Evolutionary conservation across 1,284 basidiomycete genomes (phyloP).

Genomic region (Naganishia albida): DNA sequence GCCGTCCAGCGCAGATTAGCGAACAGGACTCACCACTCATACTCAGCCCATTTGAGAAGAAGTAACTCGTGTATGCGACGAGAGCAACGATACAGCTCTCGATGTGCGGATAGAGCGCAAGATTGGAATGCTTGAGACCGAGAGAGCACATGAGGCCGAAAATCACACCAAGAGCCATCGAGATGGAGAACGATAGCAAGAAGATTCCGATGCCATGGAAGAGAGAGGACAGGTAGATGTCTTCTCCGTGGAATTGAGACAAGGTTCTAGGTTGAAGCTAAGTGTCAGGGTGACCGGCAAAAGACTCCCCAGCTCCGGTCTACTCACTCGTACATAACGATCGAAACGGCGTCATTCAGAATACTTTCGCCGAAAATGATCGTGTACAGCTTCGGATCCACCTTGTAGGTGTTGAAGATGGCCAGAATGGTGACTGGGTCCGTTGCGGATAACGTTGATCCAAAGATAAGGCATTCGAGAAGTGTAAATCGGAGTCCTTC

Average conservation of each 20-base stretch:
- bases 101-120: conserved; percentile 82
- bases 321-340: conserved; percentile 99
- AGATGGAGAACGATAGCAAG: conserved; percentile 88
- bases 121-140: conserved; percentile 90
- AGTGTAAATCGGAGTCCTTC: conserved; percentile 75
- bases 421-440: conserved; percentile 98
- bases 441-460: conserved; percentile 93
- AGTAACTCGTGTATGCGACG: conserved; percentile 96
- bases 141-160: conserved; percentile 90
- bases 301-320: not conserved
- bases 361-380: conserved; percentile 98
- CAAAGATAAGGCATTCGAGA: conserved; percentile 93
- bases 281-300: not conserved
- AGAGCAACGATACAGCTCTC: conserved; percentile 93
- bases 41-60: conserved; percentile 91
- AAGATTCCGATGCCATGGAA: conserved; percentile 97
- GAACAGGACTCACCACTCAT: conserved; percentile 68
- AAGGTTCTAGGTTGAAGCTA: conserved; percentile 66
- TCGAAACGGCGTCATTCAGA: conserved; percentile 97
- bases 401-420: conserved; percentile 98
- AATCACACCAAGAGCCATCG: conserved; percentile 86
- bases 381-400: conserved; percentile 95
- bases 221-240: conserved; percentile 82
- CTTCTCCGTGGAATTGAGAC: conserved; percentile 84
- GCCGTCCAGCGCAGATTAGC: too few relatives aligned